Percentiles rank a stretch among this genome's conserved stretches.
These are phyloP conservation scores for Wickerhamomyces alni DNA, from an alignment of 805 yeast genomes.

Conservation along the genomic window DNA sequence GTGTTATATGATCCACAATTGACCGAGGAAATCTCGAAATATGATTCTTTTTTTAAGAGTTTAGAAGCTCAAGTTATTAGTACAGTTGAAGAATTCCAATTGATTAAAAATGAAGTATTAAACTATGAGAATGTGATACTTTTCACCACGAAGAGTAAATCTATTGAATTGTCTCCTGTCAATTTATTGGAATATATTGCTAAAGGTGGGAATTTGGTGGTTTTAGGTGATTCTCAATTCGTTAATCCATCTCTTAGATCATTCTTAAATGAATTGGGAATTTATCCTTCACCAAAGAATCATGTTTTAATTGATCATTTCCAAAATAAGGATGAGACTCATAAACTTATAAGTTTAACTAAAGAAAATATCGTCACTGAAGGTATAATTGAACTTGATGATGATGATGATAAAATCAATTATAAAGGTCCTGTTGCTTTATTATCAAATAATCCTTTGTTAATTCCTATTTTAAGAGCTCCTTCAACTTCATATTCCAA, in stretches of 20 bases:
- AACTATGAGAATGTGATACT: conserved; percentile 51
- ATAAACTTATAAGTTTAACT: conserved; percentile 16
- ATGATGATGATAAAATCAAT: conserved; percentile 1
- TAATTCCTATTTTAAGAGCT: conserved; percentile 67
- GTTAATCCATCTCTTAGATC: conserved; percentile 57
- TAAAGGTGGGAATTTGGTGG: conserved; percentile 71
- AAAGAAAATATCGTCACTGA: conserved; percentile 13
- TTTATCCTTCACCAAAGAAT: conserved; percentile 75
- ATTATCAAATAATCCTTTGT: conserved; percentile 58
- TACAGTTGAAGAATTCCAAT: neutral
- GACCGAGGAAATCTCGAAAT: conserved; percentile 13
- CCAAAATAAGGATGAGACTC: conserved; percentile 23
- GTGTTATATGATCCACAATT: conserved; percentile 23
- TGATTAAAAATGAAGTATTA: conserved; percentile 16
- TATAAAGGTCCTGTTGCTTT: conserved; percentile 62
- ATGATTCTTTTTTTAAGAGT: neutral
- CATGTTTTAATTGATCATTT: conserved; percentile 64
- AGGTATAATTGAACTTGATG: conserved; percentile 12
- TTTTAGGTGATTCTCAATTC: conserved; percentile 47
- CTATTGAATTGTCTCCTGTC: conserved; percentile 21
- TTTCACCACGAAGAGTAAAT: conserved; percentile 48
- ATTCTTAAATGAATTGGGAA: conserved; percentile 75
- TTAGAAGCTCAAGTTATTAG: no score
- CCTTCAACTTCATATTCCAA: conserved; percentile 58
- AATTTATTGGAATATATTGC: conserved; percentile 51